A percentile compares a stretch with the other conserved stretches of the same genome.
Evolutionary conservation across 352 stramenopile species (phyloP).

Genomic region (Thraustochytrium striatum): DNA sequence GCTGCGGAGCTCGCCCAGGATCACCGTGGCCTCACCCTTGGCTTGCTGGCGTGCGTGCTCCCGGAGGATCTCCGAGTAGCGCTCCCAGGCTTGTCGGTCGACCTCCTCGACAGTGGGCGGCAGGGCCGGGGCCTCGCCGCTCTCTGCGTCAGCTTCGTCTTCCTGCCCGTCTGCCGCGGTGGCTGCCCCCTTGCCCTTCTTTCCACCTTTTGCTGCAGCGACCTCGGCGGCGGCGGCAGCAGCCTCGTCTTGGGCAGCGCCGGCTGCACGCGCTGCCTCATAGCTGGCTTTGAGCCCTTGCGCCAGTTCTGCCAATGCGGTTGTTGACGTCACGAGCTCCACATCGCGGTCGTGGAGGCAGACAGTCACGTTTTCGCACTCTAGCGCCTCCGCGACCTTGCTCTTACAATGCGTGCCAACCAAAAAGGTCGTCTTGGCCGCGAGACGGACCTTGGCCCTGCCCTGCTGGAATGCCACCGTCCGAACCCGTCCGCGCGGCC

Average conservation of each 20-base stretch:
- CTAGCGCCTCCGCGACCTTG: conserved; percentile 62
- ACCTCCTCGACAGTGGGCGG: conserved; percentile 24
- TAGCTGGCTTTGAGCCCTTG: neutral
- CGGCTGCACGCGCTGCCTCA: neutral
- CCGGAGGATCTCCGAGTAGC: conserved; percentile 60
- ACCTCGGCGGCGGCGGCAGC: neutral
- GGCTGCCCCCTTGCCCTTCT: neutral
- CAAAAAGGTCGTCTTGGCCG: conserved; percentile 64
- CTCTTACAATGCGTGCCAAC: conserved; percentile 56
- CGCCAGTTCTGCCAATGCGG: conserved; percentile 46
- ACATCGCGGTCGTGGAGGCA: conserved; percentile 70
- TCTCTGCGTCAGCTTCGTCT: neutral
- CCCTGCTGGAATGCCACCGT: conserved; percentile 11
- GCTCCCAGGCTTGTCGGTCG: conserved; percentile 63
- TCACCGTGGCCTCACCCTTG: conserved; percentile 63
- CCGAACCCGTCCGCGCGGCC: conserved; percentile 41
- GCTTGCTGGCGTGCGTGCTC: conserved; percentile 58
- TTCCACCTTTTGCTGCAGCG: neutral
- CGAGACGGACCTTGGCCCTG: conserved; percentile 48
- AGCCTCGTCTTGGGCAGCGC: neutral
- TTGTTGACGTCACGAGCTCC: conserved; percentile 52
- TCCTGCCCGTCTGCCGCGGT: neutral
- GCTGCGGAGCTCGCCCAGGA: conserved; percentile 63
- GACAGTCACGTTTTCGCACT: conserved; percentile 56
- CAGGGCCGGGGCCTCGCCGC: neutral